Conservation (phyloP, 2,329 filamentous ascomycete genomes). For the Cladosporium sp. region DNA sequence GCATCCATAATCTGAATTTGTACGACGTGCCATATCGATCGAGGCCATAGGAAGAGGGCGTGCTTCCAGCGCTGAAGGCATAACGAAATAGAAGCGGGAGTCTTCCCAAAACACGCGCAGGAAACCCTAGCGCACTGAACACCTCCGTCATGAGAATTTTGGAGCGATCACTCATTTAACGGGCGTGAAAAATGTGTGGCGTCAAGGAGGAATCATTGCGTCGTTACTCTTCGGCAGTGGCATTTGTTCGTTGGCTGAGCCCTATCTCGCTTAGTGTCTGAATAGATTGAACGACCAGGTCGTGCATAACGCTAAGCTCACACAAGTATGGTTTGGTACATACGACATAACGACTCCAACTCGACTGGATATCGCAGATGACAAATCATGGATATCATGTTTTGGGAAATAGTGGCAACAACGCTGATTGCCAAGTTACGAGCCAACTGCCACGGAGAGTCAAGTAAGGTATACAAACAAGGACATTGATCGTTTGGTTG, state of each 20-base stretch:
- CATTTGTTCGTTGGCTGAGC: not conserved
- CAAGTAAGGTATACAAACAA: not conserved
- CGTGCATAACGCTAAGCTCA: conserved; percentile 3
- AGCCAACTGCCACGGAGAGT: not conserved
- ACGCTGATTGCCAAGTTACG: not conserved
- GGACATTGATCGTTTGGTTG: not conserved
- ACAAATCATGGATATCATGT: not conserved
- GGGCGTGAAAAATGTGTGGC: not conserved
- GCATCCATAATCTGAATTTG: conserved; percentile 16
- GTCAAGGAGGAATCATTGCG: not conserved
- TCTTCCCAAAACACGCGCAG: conserved; percentile 20
- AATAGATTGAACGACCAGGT: not conserved
- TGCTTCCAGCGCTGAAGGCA: not conserved
- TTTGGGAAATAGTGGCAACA: not conserved
- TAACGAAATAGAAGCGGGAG: conserved; percentile 19
- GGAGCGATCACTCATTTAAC: not conserved
- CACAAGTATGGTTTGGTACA: not conserved
- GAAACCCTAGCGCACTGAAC: conserved; percentile 19
- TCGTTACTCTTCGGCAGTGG: not conserved
- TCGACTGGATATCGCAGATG: not conserved
- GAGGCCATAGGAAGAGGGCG: conserved; percentile 15
- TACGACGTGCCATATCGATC: conserved; percentile 18
- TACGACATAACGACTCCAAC: not conserved
- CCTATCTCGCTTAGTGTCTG: not conserved
- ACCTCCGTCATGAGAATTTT: conserved; percentile 11